Conservation (phyloP, 352 stramenopile species). For the Pythium periplocum region DNA sequence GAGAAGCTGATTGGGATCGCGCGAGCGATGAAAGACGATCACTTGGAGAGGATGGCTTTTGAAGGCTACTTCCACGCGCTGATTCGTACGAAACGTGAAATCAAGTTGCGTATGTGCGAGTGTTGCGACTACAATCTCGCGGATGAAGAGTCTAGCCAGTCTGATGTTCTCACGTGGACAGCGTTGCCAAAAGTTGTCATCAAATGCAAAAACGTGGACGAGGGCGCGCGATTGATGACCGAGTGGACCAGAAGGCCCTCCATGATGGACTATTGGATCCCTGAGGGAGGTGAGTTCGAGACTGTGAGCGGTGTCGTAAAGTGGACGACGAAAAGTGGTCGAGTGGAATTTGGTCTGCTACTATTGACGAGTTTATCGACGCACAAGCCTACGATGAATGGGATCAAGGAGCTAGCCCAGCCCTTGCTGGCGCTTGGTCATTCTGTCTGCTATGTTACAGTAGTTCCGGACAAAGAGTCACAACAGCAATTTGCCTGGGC, state of each 20-base stretch:
- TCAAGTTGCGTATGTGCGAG: background rate
- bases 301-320: background rate
- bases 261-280: background rate
- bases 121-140: background rate
- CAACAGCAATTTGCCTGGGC: too few relatives aligned
- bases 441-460: background rate
- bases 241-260: background rate
- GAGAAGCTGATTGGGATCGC: background rate
- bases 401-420: background rate
- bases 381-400: background rate
- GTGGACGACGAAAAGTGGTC: background rate
- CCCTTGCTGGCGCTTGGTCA: background rate
- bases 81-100: background rate
- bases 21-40: background rate
- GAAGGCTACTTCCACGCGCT: slow-evolving; percentile 1
- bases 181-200: too few relatives aligned
- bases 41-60: background rate
- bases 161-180: too few relatives aligned
- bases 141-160: too few relatives aligned
- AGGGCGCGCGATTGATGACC: background rate
- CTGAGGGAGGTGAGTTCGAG: background rate
- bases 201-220: background rate
- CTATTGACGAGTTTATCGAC: background rate
- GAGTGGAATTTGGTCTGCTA: background rate
- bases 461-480: background rate